A percentile compares a stretch with the other conserved stretches of the same genome.
Evolutionary conservation across 371 early-diverging fungal species (phyloP).

Genomic region (Choanephora cucurbitarum): DNA sequence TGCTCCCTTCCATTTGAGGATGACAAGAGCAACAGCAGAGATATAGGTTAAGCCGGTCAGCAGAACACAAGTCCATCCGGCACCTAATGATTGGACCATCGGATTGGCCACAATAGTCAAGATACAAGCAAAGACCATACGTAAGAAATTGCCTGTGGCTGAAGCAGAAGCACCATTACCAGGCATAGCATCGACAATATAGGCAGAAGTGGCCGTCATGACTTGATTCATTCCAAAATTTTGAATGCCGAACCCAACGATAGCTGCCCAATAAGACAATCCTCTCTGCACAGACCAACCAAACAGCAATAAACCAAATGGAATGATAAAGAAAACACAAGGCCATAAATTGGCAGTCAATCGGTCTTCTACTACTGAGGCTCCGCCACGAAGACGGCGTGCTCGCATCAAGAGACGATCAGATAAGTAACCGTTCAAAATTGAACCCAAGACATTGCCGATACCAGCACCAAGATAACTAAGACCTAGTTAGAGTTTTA

Average conservation of each 20-base stretch:
- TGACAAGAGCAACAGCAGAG: constrained; percentile 9
- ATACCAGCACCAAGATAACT: constrained; percentile 34
- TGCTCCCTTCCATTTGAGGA: constrained; percentile 22
- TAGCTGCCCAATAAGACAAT: constrained; percentile 35
- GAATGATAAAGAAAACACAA: constrained; percentile 37
- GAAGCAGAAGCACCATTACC: constrained; percentile 49
- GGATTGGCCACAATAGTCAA: constrained; percentile 35
- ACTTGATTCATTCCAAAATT: constrained; percentile 53
- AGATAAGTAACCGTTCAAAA: constrained; percentile 40
- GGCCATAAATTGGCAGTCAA: constrained; percentile 45
- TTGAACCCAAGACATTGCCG: constrained; percentile 27
- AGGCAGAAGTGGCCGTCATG: constrained; percentile 40
- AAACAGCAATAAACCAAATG: constrained; percentile 44
- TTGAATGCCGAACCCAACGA: constrained; percentile 45
- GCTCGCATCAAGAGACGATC: constrained; percentile 41
- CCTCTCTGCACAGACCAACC: constrained; percentile 42
- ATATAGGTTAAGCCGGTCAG: constrained; percentile 18
- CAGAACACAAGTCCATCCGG: constrained; percentile 25
- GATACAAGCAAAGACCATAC: constrained; percentile 48
- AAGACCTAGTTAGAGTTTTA: constrained; percentile 24
- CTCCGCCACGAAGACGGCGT: constrained; percentile 41
- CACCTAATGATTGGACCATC: constrained; percentile 25
- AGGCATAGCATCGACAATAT: constrained; percentile 46
- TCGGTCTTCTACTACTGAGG: constrained; percentile 41
- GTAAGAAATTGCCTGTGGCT: constrained; percentile 45